phyloP scores from a whole-genome alignment of 495 filamentous ascomycete species.

The Penicillium macrosclerotiorum region DNA sequence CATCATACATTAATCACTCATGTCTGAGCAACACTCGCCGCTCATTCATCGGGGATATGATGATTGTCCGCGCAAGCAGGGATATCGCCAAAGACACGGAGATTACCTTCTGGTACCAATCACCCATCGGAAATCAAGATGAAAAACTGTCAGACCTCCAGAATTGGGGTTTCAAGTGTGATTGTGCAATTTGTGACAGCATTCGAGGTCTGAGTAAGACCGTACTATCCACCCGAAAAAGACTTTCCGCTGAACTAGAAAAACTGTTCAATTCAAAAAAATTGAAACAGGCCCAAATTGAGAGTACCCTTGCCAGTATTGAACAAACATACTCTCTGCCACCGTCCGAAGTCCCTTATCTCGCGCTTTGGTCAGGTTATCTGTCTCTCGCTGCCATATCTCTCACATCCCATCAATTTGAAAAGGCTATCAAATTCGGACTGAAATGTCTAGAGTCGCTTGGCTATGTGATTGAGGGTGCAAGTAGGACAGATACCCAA shows the following conservation, averaged over 20 bases:
- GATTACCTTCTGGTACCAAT: slow-evolving; percentile 39
- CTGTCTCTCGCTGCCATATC: slow-evolving; percentile 25
- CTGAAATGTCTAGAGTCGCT: slow-evolving; percentile 34
- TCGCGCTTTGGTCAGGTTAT: slow-evolving; percentile 27
- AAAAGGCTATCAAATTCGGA: slow-evolving; percentile 25
- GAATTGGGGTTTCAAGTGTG: slow-evolving; percentile 50
- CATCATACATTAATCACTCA: slow-evolving; percentile 57
- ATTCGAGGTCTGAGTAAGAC: slow-evolving; percentile 16
- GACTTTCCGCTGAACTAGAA: slow-evolving; percentile 8
- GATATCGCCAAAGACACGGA: slow-evolving; percentile 50
- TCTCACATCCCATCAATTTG: neutral
- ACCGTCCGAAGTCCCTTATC: slow-evolving; percentile 25
- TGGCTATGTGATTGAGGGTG: slow-evolving; percentile 41
- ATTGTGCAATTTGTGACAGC: slow-evolving; percentile 43
- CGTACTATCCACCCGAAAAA: slow-evolving; percentile 10
- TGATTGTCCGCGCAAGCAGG: slow-evolving; percentile 50
- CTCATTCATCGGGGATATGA: slow-evolving; percentile 60
- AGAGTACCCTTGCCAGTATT: slow-evolving; percentile 16
- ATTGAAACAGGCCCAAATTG: slow-evolving; percentile 10
- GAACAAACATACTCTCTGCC: slow-evolving; percentile 30
- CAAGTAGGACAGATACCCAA: slow-evolving; percentile 7
- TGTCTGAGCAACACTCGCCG: slow-evolving; percentile 46
- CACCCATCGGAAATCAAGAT: slow-evolving; percentile 23
- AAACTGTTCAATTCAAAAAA: slow-evolving; percentile 3
- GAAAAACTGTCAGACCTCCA: slow-evolving; percentile 16